Evolutionary conservation across 306 rosid species (phyloP), one percentile per base, ranked within the genome.

Genomic region (Chamaecrista fasciculata): DNA sequence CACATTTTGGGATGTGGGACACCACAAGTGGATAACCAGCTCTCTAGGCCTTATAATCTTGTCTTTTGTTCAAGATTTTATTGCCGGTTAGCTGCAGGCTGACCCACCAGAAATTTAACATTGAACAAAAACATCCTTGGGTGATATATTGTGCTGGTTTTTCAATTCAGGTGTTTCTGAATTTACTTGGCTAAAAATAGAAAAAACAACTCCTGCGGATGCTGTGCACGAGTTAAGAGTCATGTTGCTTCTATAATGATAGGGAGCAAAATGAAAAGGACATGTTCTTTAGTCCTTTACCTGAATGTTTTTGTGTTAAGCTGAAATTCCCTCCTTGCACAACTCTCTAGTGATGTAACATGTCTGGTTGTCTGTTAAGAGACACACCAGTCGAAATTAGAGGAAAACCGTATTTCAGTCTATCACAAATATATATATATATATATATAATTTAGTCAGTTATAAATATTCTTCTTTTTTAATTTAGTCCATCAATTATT

Each of bases 11-110:
- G 59, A 25, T 80, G 86, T 77, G 86, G 86, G 86, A 72, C 86
- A 70, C 69, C 66, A 67, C 50, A 59, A 78, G 89, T 78, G 76
- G 89, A 71, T 83, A 69, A 85, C 86, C 88, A 82, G 88, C 88
- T 73, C 81, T 76, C 73, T 74, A 79, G 85, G 85, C 91, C 86
- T 81, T 75, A 67, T 83, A 87, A 80, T 73, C 81, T 71, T 83
- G 80, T 87, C 91, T 71, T n/a, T n/a, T 55, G 40, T 46, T 71
- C 81, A 65, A 19, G 57, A 73, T 80, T 85, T 85, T 75, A 66
- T 73, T 78, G 62, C 74, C 72, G 66, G 71, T 76, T 43, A 33
- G 75, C 79, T 75, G 63, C 62, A 73, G 82, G 62, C 71, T 80
- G 87, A 62, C 82, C 91, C 86, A 81, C 79, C 33, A 21, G 70